Evolutionary conservation across 129 eudicot species (phyloP).

Genomic region (Lactuca saligna): DNA sequence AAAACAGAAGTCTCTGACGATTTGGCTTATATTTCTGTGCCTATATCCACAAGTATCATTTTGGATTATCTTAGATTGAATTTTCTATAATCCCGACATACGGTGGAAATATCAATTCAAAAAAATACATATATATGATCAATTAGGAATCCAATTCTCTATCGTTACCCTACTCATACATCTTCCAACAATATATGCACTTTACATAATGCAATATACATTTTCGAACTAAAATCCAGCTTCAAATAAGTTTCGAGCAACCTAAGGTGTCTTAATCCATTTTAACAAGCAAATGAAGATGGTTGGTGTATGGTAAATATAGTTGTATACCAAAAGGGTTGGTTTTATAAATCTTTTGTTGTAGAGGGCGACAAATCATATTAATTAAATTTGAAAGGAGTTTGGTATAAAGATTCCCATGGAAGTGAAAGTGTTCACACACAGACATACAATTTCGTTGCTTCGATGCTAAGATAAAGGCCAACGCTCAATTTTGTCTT

Average conservation of each 20-base stretch:
- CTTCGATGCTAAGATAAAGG: slow-evolving; percentile 20
- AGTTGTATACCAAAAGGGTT: slow-evolving; percentile 7
- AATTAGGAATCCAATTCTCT: too few relatives aligned
- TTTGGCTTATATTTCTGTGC: too few relatives aligned
- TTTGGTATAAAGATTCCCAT: neutral
- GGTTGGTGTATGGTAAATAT: neutral
- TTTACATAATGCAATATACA: neutral
- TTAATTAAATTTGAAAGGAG: neutral
- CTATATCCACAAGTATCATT: too few relatives aligned
- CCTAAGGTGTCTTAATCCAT: neutral
- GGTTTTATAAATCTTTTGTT: neutral
- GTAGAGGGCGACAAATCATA: neutral
- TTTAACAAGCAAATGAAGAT: neutral
- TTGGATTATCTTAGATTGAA: too few relatives aligned
- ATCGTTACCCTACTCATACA: too few relatives aligned
- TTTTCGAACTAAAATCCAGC: neutral
- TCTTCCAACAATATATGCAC: too few relatives aligned
- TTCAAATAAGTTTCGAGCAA: neutral
- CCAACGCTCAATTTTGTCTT: neutral
- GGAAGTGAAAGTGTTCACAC: slow-evolving; percentile 15
- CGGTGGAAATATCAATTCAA: too few relatives aligned
- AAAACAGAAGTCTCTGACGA: too few relatives aligned
- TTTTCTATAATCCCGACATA: too few relatives aligned
- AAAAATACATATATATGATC: too few relatives aligned
- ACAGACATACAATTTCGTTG: neutral